Percentiles rank a stretch among this genome's conserved stretches.
These are phyloP conservation scores for Dryas integrifolia DNA, from an alignment of 331 rosid genomes.

Conservation along the genomic window DNA sequence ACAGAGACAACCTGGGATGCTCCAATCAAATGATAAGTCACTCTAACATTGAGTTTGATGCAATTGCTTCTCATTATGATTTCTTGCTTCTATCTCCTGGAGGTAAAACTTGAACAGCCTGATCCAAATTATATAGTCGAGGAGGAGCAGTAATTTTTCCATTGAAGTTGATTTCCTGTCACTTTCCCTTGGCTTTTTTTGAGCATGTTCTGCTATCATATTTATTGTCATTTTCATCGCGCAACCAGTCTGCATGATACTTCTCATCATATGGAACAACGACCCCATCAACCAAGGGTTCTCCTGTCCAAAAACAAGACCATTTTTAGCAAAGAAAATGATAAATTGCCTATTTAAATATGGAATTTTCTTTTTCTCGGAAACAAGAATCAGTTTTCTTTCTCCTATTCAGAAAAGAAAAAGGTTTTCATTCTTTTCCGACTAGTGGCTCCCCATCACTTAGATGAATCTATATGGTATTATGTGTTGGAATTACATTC, in stretches of 20 bases:
- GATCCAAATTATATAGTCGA: not conserved
- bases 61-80: not conserved
- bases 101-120: not conserved
- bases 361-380: not conserved
- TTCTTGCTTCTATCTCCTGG: not conserved
- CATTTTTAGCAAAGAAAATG: not conserved
- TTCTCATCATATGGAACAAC: conserved; percentile 16
- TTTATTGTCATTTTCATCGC: not conserved
- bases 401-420: not conserved
- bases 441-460: not conserved
- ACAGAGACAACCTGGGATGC: too few species aligned
- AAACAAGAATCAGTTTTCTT: not conserved
- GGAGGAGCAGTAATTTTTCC: too few species aligned
- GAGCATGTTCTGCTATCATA: too few species aligned
- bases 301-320: not conserved
- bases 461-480: not conserved
- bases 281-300: conserved; percentile 1
- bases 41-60: not conserved
- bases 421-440: not conserved
- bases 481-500: not conserved
- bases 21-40: not conserved
- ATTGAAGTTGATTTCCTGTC: too few species aligned
- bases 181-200: too few species aligned
- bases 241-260: not conserved
- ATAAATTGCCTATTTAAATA: not conserved